Base-by-base conservation (phyloP, 257 asterid genomes). In the Lavandula angustifolia region DNA sequence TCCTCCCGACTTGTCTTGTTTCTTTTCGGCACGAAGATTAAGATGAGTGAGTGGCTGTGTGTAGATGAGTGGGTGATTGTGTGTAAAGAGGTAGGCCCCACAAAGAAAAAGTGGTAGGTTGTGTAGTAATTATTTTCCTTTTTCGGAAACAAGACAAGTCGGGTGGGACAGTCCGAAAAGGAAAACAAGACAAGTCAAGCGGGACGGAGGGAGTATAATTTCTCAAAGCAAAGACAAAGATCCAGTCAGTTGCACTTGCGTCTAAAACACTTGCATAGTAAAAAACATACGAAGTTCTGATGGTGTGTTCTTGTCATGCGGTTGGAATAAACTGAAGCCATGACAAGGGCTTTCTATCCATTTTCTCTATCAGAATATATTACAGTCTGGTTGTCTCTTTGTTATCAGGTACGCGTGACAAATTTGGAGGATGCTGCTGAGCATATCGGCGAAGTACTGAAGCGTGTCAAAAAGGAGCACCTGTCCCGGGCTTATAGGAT, bases 391-490 rank as follows among this genome's bases (percentile, higher is more conserved):
- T 22, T 35, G 49, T 8, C 38, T 64, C 34, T 29, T 18, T 61
- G 54, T 56, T 35, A 53, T 41, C 73, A 94, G 97, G 99, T 94
- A 33, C 91, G 96, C 13, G 95, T 94, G 59, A 90, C 97, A 14
- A 94, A 94, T 76, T 78, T 94, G 85, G 84, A 72, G 14, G 99
- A 94, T 87, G 97, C 97, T 68, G 14, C 97, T 4, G 97, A 94
- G 81, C 99, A 94, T 77, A 94, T 94, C 40, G 96, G 97, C 16
- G 96, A 94, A 78, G 97, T 90, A 75, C 72, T 94, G 75, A 83
- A 75, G 53, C 95, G 99, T 5, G 97, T 92, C 37, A 92, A 92
- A 73, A 87, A 77, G 81, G 89, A 87, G 78, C 95, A 85, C 74
- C 84, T 94, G 13, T 38, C 60, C 64, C 84, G 95, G 80, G 97